Base-by-base conservation (phyloP, 169 alveolate species). In the Plasmodium adleri region DNA sequence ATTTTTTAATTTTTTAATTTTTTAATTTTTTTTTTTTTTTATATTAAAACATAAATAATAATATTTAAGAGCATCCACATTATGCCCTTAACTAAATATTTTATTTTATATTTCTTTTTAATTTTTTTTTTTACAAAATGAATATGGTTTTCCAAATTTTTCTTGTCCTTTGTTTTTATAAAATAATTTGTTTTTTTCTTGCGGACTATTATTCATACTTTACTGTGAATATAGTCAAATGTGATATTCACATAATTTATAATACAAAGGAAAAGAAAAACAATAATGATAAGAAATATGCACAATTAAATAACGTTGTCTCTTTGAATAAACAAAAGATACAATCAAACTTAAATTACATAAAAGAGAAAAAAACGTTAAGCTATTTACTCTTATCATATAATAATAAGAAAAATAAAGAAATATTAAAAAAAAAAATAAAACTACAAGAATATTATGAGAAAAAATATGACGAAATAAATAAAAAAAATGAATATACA, bases 241-340 rank as follows among this genome's bases (percentile, higher is more conserved):
- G 89, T 45, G 63, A 78, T 26, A 52, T 66, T 15, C 71, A n/a
- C 50, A 49, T 78, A 8, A 26, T 43, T 12, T 20, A 43, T 15
- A 66, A 64, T 2, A 56, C 49, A 7, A 52, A 20, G 8, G 10
- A 22, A 7, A 50, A 20, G 7, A 6, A 45, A 9, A 39, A 39
- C 9, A 0, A 39, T 39, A 39, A 39, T 5, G 15, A 32, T 26
- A 2, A 66, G 43, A 66, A 56, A 17, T 56, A 56, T 13, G 22
- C 0, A 12, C 32, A 56, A 56, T 56, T 56, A 13, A 15, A 13
- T 56, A 17, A 56, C 24, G 0, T 56, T 56, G 2, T 13, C 24
- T 56, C 64, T 17, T 56, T 56, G 64, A 56, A 13, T 56, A 13
- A 56, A 56, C 64, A 8, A 56, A 56, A 56, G 22, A 56, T 15